These are phyloP conservation scores for Termitomyces sp. DNA, from an alignment of 768 basidiomycete species.

Conservation along the genomic window DNA sequence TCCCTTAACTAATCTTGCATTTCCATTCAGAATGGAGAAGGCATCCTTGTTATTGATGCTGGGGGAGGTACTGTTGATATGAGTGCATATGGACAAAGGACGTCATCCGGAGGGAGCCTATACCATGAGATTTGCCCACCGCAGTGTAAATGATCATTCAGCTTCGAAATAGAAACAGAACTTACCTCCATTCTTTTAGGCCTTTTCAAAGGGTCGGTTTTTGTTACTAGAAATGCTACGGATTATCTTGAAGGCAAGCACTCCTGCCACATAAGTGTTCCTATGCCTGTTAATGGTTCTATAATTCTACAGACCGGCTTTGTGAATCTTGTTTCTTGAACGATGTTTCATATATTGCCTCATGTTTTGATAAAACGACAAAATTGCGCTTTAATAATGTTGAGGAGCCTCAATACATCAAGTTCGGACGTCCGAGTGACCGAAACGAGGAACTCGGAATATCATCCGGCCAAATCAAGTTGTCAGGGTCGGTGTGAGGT, in stretches of 20 bases:
- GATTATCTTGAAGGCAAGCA: conserved; percentile 29
- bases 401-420: conserved; percentile 38
- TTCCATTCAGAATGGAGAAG: conserved; percentile 19
- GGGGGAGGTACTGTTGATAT: conserved; percentile 52
- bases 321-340: conserved; percentile 30
- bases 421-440: conserved; percentile 39
- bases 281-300: not conserved
- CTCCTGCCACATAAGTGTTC: not conserved
- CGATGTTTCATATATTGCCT: conserved; percentile 35
- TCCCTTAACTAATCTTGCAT: conserved; percentile 3
- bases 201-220: conserved; percentile 35
- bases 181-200: conserved; percentile 19
- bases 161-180: not conserved
- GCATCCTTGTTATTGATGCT: conserved; percentile 45
- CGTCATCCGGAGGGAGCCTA: conserved; percentile 21
- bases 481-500: conserved; percentile 25
- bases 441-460: conserved; percentile 34
- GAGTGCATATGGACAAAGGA: conserved; percentile 37
- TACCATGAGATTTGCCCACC: conserved; percentile 31
- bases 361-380: conserved; percentile 42
- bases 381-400: conserved; percentile 38
- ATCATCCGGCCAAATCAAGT: conserved; percentile 38
- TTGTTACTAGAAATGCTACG: conserved; percentile 33
- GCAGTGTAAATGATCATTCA: conserved; percentile 14
- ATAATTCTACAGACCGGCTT: conserved; percentile 29